A percentile compares a stretch with the other conserved stretches of the same genome.
Evolutionary conservation across 257 asterid species (phyloP).

Genomic region (Solanum chiquidenum): DNA sequence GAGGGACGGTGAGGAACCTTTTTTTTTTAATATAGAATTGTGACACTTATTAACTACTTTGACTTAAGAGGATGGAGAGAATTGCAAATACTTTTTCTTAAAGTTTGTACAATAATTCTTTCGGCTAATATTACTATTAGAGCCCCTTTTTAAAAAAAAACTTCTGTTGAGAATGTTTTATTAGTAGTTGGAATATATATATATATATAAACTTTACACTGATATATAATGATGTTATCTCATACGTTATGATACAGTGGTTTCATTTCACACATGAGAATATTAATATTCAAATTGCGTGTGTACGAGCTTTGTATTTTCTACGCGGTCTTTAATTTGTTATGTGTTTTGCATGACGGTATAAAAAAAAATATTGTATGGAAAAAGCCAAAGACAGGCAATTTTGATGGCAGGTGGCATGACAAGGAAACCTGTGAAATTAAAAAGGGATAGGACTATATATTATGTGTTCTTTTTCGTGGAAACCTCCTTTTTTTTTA

Average conservation of each 20-base stretch:
- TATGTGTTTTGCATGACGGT: not conserved
- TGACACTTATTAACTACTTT: slow-evolving; percentile 1
- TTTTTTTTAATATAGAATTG: slow-evolving; percentile 6
- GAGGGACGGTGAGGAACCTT: slow-evolving; percentile 18
- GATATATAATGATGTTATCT: not conserved
- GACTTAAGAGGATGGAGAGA: not conserved
- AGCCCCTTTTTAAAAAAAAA: not conserved
- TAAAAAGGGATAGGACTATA: not conserved
- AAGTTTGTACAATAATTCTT: not conserved
- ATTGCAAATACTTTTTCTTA: slow-evolving; percentile 12
- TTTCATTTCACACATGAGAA: not conserved
- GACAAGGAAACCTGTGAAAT: not conserved
- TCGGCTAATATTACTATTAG: not conserved
- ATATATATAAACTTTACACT: not conserved
- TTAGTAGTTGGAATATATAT: slow-evolving; percentile 1
- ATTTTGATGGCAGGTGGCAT: slow-evolving; percentile 8
- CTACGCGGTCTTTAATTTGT: not conserved
- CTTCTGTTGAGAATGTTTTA: slow-evolving; percentile 17
- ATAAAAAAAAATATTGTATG: too few relatives aligned
- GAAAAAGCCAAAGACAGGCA: not conserved
- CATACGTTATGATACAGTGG: not conserved
- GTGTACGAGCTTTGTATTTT: not conserved
- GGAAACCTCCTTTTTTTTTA: not conserved
- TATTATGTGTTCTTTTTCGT: not conserved
- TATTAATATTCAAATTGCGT: not conserved